Conservation (phyloP, 371 early-diverging fungal genomes). For the Saksenaea vasiformis region DNA sequence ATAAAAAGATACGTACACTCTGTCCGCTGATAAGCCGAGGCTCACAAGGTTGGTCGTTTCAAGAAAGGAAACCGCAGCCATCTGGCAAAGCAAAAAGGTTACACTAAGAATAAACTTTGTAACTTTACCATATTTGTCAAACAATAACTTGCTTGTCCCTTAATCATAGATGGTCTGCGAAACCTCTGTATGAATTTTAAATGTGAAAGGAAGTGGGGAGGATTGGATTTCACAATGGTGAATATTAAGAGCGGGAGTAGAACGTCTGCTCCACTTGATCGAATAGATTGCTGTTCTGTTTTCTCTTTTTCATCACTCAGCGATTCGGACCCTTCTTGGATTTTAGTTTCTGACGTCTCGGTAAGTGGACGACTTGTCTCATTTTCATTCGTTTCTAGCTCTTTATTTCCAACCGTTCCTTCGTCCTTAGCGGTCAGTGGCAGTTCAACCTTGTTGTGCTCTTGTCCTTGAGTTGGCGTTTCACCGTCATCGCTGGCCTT, state of each 20-base stretch:
- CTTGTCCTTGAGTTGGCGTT: background rate
- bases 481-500: background rate
- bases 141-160: slow-evolving; percentile 56
- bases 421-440: too few relatives aligned
- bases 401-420: too few relatives aligned
- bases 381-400: background rate
- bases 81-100: slow-evolving; percentile 15
- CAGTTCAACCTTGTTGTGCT: background rate
- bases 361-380: background rate
- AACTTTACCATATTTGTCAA: slow-evolving; percentile 46
- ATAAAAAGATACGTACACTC: slow-evolving; percentile 11
- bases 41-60: slow-evolving; percentile 52
- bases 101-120: background rate
- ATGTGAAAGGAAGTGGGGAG: slow-evolving; percentile 66
- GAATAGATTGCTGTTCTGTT: slow-evolving; percentile 14
- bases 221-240: slow-evolving; percentile 68
- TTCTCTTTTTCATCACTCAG: background rate
- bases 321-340: background rate
- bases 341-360: background rate
- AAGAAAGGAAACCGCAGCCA: slow-evolving; percentile 48
- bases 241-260: slow-evolving; percentile 70
- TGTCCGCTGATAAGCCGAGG: slow-evolving; percentile 49
- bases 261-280: slow-evolving; percentile 57
- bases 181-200: slow-evolving; percentile 58
- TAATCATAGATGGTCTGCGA: slow-evolving; percentile 42